phyloP scores from a whole-genome alignment of 768 basidiomycete genomes.

The Lactarius deliciosus region DNA sequence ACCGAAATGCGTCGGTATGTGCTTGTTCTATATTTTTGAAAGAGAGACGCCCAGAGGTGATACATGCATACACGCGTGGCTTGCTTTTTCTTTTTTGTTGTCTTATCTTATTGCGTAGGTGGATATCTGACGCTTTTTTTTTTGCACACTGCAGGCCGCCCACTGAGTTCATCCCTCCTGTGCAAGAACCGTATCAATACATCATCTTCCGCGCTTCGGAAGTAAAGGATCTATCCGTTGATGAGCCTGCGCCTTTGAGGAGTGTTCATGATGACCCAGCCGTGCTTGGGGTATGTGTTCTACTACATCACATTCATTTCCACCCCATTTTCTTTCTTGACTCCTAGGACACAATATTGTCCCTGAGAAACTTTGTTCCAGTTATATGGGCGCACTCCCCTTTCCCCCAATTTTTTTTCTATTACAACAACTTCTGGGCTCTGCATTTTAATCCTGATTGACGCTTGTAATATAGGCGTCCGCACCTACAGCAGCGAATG shows the following conservation, averaged over 20 bases:
- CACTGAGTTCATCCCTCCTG: slow-evolving; percentile 78
- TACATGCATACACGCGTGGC: slow-evolving; percentile 57
- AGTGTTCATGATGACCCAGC: slow-evolving; percentile 85
- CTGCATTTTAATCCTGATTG: slow-evolving; percentile 16
- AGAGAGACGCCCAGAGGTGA: slow-evolving; percentile 49
- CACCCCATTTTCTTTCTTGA: slow-evolving; percentile 27
- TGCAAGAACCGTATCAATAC: slow-evolving; percentile 81
- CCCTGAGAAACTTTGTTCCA: slow-evolving; percentile 38
- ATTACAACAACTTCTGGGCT: slow-evolving; percentile 38
- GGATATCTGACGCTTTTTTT: slow-evolving; percentile 29
- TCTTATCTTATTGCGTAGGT: slow-evolving; percentile 3
- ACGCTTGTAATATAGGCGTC: slow-evolving; percentile 44
- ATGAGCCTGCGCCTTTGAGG: slow-evolving; percentile 55
- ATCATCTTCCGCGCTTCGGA: slow-evolving; percentile 91
- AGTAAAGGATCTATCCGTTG: slow-evolving; percentile 86
- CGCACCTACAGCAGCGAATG: slow-evolving; percentile 40
- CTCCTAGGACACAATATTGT: slow-evolving; percentile 47
- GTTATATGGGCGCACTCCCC: background rate
- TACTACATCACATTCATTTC: slow-evolving; percentile 5
- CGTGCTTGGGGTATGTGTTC: slow-evolving; percentile 65
- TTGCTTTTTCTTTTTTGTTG: slow-evolving; percentile 54
- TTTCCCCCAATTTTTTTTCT: slow-evolving; percentile 53
- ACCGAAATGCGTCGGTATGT: slow-evolving; percentile 80
- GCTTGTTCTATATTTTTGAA: slow-evolving; percentile 33
- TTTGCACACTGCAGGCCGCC: slow-evolving; percentile 52